Evolutionary conservation across 257 asterid species (phyloP), one percentile per base, ranked within the genome.

Genomic region (Plectranthus barbatus): DNA sequence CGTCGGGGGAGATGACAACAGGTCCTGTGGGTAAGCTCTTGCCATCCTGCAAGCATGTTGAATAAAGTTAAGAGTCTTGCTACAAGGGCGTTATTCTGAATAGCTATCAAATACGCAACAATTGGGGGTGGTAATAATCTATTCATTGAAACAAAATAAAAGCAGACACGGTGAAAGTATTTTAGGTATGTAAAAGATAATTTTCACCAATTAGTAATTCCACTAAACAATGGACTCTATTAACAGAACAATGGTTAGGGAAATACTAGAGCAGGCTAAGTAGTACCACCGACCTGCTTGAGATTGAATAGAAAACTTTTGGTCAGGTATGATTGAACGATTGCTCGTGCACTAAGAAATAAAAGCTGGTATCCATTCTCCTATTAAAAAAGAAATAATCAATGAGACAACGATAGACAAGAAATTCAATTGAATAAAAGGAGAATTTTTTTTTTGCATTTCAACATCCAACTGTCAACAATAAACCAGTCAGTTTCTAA

Each of bases 1-100:
- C 99, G 69, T 93, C 97, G 0, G 99, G 99, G 36, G 99, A 93
- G 69, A 93, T 93, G 67, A 93, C 97, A 76, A 93, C 99, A 33
- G 99, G 99, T 62, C 99, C 99, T 56, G 34, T 76, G 31, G 99
- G 99, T 75, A 93, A 78, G 71, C 95, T 83, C 62, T 87, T 90
- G 67, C 99, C 99, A 68, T 93, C 99, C 99, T 93, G 86, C 83
- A 76, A 68, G 53, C 70, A 13, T 13, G 9, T 7, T 26, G 15
- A 14, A 46, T 6, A 56, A 44, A 9, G 24, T 58, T 11, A 29
- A 23, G 11, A 44, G 51, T 41, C 52, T 31, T 21, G 18, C 33
- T 51, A 51, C 26, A 47, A 31, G 19, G 15, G 49, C 21, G 24
- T 40, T 39, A 19, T 37, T 19, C 51, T 21, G 12, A 3, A 58